A percentile compares a stretch with the other conserved stretches of the same genome.
Evolutionary conservation across 1,284 basidiomycete species (phyloP).

Genomic region (Athelia psychrophila): DNA sequence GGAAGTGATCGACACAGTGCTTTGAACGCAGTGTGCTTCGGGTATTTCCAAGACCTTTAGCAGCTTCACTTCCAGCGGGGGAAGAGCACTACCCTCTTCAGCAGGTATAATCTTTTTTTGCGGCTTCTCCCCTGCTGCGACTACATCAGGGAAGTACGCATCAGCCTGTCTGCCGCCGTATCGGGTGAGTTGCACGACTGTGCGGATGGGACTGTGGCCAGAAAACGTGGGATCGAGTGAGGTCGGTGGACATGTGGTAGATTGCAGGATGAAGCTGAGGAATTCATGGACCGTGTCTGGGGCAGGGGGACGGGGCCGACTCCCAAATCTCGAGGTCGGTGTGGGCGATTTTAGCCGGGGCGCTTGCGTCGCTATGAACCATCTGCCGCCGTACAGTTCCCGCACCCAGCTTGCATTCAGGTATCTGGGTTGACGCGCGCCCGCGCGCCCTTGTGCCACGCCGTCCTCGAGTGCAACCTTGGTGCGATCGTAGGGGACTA

Average conservation of each 20-base stretch:
- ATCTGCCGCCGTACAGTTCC: conserved; percentile 67
- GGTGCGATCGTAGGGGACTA: conserved; percentile 79
- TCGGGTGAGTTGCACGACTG: conserved; percentile 77
- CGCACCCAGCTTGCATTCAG: conserved; percentile 84
- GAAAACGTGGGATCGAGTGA: conserved; percentile 8
- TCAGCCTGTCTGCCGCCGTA: conserved; percentile 70
- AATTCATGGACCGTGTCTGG: conserved; percentile 69
- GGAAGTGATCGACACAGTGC: conserved; percentile 39
- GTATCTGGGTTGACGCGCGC: conserved; percentile 42
- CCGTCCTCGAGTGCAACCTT: conserved; percentile 49
- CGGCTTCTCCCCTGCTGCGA: conserved; percentile 49
- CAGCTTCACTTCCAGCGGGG: conserved; percentile 54
- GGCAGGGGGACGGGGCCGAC: conserved; percentile 22
- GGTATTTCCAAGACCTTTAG: conserved; percentile 39
- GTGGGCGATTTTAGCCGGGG: conserved; percentile 30
- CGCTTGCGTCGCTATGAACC: conserved; percentile 85
- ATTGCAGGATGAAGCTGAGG: conserved; percentile 61
- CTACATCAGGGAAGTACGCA: conserved; percentile 63
- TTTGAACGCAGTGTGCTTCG: conserved; percentile 60
- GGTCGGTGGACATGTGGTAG: conserved; percentile 38
- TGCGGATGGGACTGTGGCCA: conserved; percentile 48
- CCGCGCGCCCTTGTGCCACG: conserved; percentile 6
- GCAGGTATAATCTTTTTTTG: conserved; percentile 31
- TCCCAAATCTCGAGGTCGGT: too few species aligned
- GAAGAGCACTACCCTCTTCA: conserved; percentile 35